Conservation (phyloP, 2,329 filamentous ascomycete genomes). For the Nigrograna mackinnonii region DNA sequence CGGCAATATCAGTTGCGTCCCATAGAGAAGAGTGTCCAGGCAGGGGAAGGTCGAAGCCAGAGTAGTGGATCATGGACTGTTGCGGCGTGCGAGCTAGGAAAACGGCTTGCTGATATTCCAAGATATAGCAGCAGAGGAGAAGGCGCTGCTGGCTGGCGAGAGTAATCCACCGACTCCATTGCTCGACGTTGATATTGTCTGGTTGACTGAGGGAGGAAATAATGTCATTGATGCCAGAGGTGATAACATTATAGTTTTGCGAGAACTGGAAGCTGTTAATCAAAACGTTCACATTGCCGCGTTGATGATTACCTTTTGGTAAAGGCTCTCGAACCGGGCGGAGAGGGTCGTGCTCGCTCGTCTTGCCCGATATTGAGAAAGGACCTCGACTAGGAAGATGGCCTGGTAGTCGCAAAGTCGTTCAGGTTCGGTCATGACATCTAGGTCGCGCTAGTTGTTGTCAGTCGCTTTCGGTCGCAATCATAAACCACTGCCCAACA, state of each 20-base stretch:
- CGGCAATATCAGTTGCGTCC: conserved; percentile 30
- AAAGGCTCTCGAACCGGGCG: conserved; percentile 41
- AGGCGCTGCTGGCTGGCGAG: conserved; percentile 38
- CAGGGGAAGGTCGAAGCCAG: conserved; percentile 40
- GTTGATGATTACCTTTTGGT: conserved; percentile 30
- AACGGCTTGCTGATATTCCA: conserved; percentile 44
- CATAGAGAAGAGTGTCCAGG: conserved; percentile 39
- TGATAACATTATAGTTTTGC: conserved; percentile 18
- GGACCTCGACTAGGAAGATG: conserved; percentile 46
- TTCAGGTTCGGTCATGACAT: conserved; percentile 25
- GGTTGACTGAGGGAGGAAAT: conserved; percentile 16
- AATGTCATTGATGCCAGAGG: conserved; percentile 19
- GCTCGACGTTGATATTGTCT: conserved; percentile 22
- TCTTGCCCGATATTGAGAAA: conserved; percentile 46
- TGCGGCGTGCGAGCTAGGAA: conserved; percentile 29
- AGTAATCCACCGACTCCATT: conserved; percentile 39
- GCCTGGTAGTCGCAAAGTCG: conserved; percentile 48
- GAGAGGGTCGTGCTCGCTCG: conserved; percentile 42
- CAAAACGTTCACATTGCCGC: background rate
- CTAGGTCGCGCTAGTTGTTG: conserved; percentile 31
- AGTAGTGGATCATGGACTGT: conserved; percentile 17
- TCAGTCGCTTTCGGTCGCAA: background rate
- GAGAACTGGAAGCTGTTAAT: too few species aligned
- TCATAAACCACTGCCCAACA: too few species aligned
- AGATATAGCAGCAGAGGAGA: conserved; percentile 45